These are phyloP conservation scores for Balamuthia mandrillaris DNA, from an alignment of 208 protist genomes.

Conservation along the genomic window DNA sequence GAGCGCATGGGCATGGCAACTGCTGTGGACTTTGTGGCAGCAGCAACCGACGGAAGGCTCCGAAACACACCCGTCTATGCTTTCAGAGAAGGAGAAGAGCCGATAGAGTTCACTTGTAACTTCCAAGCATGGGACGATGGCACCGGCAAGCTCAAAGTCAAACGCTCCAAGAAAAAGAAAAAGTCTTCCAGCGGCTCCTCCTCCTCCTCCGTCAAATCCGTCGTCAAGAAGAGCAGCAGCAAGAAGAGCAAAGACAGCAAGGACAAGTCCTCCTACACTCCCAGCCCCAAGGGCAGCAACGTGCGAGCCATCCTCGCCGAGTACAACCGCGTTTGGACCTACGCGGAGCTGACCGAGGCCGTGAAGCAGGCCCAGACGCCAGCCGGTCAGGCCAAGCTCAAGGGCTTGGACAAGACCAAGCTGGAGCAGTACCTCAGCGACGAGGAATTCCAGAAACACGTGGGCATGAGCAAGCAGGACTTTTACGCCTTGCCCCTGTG, in stretches of 20 bases:
- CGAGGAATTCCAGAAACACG: slow-evolving; percentile 24
- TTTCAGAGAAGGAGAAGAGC: background rate
- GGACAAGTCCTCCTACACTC: too few relatives aligned
- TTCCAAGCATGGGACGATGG: slow-evolving; percentile 38
- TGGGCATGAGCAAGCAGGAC: slow-evolving; percentile 19
- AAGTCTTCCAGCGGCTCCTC: background rate
- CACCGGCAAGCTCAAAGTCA: background rate
- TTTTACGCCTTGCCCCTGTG: slow-evolving; percentile 13
- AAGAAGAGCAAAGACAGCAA: background rate
- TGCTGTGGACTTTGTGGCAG: slow-evolving; percentile 27
- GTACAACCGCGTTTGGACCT: background rate
- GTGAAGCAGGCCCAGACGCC: too few relatives aligned
- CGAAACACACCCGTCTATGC: slow-evolving; percentile 13
- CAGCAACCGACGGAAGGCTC: background rate
- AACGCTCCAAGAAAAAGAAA: too few relatives aligned
- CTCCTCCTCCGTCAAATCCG: too few relatives aligned
- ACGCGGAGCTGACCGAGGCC: slow-evolving; percentile 43
- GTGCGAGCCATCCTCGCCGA: background rate
- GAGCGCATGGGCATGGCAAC: slow-evolving; percentile 42
- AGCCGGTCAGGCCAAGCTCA: background rate
- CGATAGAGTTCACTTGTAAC: slow-evolving; percentile 28
- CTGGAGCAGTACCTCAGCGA: slow-evolving; percentile 41
- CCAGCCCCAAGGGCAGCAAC: slow-evolving; percentile 1
- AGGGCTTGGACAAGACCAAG: slow-evolving; percentile 40
- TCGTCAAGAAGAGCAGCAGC: background rate